These are phyloP conservation scores for Elsinoe fawcettii DNA, from an alignment of 2,329 filamentous ascomycete species.

Conservation along the genomic window DNA sequence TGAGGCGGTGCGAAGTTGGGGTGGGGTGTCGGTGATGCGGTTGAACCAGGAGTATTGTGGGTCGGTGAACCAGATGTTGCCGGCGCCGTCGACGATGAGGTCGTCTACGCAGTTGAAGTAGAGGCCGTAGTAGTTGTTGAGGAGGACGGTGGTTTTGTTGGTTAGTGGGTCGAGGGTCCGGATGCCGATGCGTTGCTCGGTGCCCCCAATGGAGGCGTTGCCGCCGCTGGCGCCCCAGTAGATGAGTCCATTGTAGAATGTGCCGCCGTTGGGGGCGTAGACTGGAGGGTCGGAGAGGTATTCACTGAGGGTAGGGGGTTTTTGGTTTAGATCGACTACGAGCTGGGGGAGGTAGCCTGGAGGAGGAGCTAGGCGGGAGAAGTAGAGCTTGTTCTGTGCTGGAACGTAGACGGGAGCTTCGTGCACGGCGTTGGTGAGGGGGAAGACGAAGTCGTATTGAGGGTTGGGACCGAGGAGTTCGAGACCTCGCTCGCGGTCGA, in stretches of 20 bases:
- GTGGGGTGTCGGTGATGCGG: conserved; percentile 27
- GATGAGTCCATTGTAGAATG: conserved; percentile 33
- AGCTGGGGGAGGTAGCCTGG: conserved; percentile 32
- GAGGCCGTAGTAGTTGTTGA: conserved; percentile 43
- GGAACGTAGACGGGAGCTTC: conserved; percentile 39
- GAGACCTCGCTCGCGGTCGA: conserved; percentile 30
- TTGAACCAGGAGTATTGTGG: conserved; percentile 33
- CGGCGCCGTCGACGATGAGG: conserved; percentile 32
- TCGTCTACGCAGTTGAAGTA: conserved; percentile 41
- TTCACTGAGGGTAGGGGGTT: conserved; percentile 33
- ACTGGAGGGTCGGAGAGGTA: conserved; percentile 37
- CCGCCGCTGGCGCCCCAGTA: conserved; percentile 35
- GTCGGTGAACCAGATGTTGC: conserved; percentile 46
- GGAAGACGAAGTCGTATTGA: conserved; percentile 33
- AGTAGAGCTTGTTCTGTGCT: conserved; percentile 34
- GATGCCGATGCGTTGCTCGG: conserved; percentile 35
- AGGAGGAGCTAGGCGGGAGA: conserved; percentile 33
- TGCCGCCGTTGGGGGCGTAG: conserved; percentile 39
- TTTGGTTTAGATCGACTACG: conserved; percentile 36
- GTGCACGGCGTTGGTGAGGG: conserved; percentile 33
- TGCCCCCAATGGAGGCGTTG: conserved; percentile 31
- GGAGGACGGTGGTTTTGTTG: conserved; percentile 33
- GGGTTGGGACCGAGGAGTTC: conserved; percentile 33
- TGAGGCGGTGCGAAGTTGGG: conserved; percentile 26
- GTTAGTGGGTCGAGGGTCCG: conserved; percentile 41